Evolutionary conservation across 805 yeast genomes (phyloP).

Genomic region (Cyberlindnera mycetangii): DNA sequence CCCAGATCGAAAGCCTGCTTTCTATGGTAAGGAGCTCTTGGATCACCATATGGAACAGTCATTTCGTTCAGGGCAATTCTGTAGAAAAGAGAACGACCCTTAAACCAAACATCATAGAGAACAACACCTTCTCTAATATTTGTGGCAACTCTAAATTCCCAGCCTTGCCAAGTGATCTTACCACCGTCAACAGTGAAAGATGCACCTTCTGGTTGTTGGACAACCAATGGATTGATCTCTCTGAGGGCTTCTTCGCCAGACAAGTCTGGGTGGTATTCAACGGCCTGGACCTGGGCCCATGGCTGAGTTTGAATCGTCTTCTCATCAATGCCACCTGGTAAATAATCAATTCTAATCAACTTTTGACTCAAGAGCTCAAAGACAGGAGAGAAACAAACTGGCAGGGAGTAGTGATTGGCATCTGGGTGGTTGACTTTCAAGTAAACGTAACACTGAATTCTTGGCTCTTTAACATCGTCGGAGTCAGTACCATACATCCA

Average conservation of each 20-base stretch:
- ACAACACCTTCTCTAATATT: slow-evolving; percentile 80
- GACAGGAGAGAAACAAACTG: slow-evolving; percentile 71
- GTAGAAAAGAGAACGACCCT: slow-evolving; percentile 74
- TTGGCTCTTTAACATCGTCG: slow-evolving; percentile 44
- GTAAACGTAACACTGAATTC: slow-evolving; percentile 74
- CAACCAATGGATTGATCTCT: slow-evolving; percentile 65
- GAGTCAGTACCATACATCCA: slow-evolving; percentile 88
- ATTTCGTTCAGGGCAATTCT: slow-evolving; percentile 73
- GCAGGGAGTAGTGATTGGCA: slow-evolving; percentile 73
- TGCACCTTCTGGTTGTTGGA: slow-evolving; percentile 78
- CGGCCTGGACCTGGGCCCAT: slow-evolving; percentile 57
- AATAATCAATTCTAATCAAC: slow-evolving; percentile 67
- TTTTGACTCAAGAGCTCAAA: slow-evolving; percentile 58
- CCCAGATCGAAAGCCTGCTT: slow-evolving; percentile 87
- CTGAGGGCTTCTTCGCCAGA: slow-evolving; percentile 48
- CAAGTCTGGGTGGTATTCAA: slow-evolving; percentile 74
- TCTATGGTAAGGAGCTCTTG: slow-evolving; percentile 79
- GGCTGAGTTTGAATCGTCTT: slow-evolving; percentile 50
- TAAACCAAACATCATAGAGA: slow-evolving; percentile 66
- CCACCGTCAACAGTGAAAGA: slow-evolving; percentile 59
- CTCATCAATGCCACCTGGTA: slow-evolving; percentile 71
- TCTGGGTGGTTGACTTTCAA: slow-evolving; percentile 65
- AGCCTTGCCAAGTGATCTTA: slow-evolving; percentile 75
- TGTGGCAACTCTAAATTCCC: slow-evolving; percentile 73
- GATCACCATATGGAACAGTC: slow-evolving; percentile 89